Percentiles rank a stretch among this genome's conserved stretches.
Evolutionary conservation across 2,329 filamentous ascomycete genomes (phyloP).

Genomic region (Colletotrichum sp.): DNA sequence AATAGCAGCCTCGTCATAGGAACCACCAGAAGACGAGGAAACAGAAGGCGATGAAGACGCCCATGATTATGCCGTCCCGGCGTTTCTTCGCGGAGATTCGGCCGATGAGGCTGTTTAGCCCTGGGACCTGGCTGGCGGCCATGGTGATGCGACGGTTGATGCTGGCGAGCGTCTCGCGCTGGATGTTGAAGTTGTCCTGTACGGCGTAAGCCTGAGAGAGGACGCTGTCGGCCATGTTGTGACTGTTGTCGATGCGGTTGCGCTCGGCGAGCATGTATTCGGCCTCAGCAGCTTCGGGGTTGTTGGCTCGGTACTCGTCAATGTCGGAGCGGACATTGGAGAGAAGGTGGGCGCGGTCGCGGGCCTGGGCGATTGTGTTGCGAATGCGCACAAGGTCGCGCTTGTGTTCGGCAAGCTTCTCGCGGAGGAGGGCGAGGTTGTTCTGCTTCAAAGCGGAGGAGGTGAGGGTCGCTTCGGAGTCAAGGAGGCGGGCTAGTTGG

Average conservation of each 20-base stretch:
- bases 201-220: constrained; percentile 96
- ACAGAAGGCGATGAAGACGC: constrained; percentile 88
- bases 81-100: constrained; percentile 95
- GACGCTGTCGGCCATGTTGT: constrained; percentile 88
- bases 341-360: constrained; percentile 88
- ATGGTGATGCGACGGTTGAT: constrained; percentile 91
- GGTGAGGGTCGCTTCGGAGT: constrained; percentile 86
- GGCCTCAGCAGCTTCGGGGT: constrained; percentile 83
- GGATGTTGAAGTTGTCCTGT: constrained; percentile 86
- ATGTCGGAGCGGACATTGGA: constrained; percentile 93
- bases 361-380: constrained; percentile 74
- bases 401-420: constrained; percentile 86
- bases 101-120: constrained; percentile 88
- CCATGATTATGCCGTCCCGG: constrained; percentile 93
- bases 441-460: constrained; percentile 96
- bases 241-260: constrained; percentile 82
- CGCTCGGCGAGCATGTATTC: constrained; percentile 98
- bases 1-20: constrained; percentile 44
- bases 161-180: constrained; percentile 85
- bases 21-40: constrained; percentile 87
- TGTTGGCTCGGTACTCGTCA: constrained; percentile 81
- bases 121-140: constrained; percentile 89
- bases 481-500: constrained; percentile 87
- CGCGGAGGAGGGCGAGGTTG: constrained; percentile 89
- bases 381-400: constrained; percentile 81